Evolutionary conservation across 306 rosid genomes (phyloP).

Genomic region (Datisca glomerata): DNA sequence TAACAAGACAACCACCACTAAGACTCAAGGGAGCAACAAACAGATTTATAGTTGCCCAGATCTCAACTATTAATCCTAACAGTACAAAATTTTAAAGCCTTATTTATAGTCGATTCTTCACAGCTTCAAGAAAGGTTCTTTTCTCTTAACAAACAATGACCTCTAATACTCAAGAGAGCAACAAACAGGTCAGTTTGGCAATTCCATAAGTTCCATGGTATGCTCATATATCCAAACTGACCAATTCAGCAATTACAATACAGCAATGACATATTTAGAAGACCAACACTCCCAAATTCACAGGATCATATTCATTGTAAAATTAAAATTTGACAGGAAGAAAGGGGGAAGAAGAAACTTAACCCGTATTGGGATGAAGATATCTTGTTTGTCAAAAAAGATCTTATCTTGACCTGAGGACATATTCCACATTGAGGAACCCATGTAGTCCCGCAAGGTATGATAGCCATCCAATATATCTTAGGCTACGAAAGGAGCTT

Average conservation of each 20-base stretch:
- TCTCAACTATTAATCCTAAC: no score
- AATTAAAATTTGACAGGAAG: not conserved
- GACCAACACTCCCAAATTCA: not conserved
- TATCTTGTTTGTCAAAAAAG: conserved; percentile 24
- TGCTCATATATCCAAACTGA: not conserved
- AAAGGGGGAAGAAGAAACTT: conserved; percentile 2
- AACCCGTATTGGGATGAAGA: conserved; percentile 42
- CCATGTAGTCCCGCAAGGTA: conserved; percentile 51
- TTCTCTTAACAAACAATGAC: no score
- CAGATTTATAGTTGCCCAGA: no score
- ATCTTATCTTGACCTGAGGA: conserved; percentile 43
- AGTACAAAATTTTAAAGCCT: not conserved
- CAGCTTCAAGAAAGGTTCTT: no score
- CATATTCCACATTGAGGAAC: conserved; percentile 82
- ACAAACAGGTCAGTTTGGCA: not conserved
- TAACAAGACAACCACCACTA: no score
- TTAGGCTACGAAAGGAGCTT: no score
- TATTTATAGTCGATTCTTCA: no score
- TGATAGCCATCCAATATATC: conserved; percentile 43
- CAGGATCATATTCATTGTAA: not conserved
- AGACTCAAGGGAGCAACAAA: no score
- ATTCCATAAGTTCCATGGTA: not conserved
- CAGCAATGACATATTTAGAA: not conserved
- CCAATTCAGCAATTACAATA: not conserved
- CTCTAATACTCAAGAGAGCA: not conserved